phyloP scores from a whole-genome alignment of 2,329 filamentous ascomycete genomes.

The Exophiala phaeomuriformis region DNA sequence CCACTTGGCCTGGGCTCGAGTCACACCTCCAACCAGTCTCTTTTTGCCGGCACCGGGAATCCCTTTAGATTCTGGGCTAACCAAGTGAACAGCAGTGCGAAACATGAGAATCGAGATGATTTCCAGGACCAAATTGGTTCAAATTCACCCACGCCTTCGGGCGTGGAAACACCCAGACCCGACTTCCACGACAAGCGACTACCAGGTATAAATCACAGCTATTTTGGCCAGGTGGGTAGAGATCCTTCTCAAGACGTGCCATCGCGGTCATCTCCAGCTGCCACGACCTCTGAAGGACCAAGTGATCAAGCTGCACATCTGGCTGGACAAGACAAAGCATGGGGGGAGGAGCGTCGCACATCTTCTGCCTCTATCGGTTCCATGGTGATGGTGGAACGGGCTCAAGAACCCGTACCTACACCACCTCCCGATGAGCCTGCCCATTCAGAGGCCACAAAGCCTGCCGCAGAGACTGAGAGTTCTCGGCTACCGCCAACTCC shows the following conservation, averaged over 20 bases:
- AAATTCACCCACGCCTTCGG: conserved; percentile 75
- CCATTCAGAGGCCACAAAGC: conserved; percentile 26
- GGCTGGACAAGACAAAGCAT: conserved; percentile 6
- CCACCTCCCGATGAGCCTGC: conserved; percentile 26
- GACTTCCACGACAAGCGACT: conserved; percentile 91
- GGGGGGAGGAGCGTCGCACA: conserved; percentile 27
- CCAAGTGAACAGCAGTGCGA: conserved; percentile 21
- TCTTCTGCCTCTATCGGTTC: conserved; percentile 35
- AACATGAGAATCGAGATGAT: conserved; percentile 36
- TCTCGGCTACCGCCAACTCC: conserved; percentile 40
- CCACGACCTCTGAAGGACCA: conserved; percentile 25
- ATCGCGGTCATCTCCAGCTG: conserved; percentile 36
- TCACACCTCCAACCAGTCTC: conserved; percentile 2
- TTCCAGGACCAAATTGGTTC: conserved; percentile 52
- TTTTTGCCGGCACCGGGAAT: conserved; percentile 3
- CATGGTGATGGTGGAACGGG: conserved; percentile 38
- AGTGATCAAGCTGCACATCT: conserved; percentile 11
- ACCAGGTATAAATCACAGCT: conserved; percentile 88
- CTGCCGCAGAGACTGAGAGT: conserved; percentile 30
- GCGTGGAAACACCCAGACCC: conserved; percentile 85
- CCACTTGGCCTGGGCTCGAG: neutral
- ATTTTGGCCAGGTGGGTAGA: conserved; percentile 99
- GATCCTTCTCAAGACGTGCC: conserved; percentile 55
- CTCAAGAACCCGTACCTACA: conserved; percentile 30
- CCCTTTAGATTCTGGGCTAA: conserved; percentile 14